These are phyloP conservation scores for Vaccinium vitisidaea DNA, from an alignment of 148 eudicot species.

Conservation along the genomic window DNA sequence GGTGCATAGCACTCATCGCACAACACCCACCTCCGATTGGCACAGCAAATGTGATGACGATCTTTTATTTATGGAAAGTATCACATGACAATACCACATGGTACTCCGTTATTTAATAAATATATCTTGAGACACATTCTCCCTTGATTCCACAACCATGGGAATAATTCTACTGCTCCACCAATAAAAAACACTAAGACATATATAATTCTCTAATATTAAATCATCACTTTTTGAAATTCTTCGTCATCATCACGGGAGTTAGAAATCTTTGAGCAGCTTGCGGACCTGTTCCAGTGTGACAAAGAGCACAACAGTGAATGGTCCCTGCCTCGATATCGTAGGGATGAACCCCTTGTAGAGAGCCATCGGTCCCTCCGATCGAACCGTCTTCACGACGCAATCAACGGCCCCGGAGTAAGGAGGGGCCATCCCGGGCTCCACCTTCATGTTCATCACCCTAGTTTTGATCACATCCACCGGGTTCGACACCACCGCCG, in stretches of 20 bases:
- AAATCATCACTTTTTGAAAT: neutral
- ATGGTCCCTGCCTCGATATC: slow-evolving; percentile 44
- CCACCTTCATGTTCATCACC: slow-evolving; percentile 60
- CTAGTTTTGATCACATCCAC: slow-evolving; percentile 54
- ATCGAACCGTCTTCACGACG: slow-evolving; percentile 25
- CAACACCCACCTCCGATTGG: no score
- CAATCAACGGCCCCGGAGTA: slow-evolving; percentile 47
- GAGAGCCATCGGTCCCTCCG: slow-evolving; percentile 38
- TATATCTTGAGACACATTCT: no score
- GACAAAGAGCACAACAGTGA: slow-evolving; percentile 40
- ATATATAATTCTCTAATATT: no score
- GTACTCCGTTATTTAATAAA: no score
- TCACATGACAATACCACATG: no score
- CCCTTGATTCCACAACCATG: neutral
- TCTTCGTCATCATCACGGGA: neutral
- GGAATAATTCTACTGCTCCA: neutral
- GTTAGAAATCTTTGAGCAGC: slow-evolving; percentile 30
- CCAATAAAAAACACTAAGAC: neutral
- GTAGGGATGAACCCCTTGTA: slow-evolving; percentile 45
- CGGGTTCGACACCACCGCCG: slow-evolving; percentile 49
- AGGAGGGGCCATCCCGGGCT: slow-evolving; percentile 32
- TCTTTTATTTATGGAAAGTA: no score
- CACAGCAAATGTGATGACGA: no score
- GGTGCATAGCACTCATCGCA: no score
- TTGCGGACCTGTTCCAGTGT: slow-evolving; percentile 43